Evolutionary conservation across 129 eudicot species (phyloP), one percentile per base, ranked within the genome.

Genomic region (Flaveria bidentis): DNA sequence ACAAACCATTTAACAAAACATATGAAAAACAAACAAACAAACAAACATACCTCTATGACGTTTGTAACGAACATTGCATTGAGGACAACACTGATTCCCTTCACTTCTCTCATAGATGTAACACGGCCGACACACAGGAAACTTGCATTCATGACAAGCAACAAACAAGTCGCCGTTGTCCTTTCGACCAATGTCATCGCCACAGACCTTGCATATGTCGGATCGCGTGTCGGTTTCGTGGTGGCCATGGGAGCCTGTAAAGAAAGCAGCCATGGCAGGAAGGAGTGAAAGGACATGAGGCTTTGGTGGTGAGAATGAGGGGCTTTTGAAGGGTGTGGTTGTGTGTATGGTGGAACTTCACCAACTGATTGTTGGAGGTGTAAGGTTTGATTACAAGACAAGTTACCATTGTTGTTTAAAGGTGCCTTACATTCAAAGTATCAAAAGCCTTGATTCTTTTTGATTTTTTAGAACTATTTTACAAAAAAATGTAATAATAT

Each of bases 91-190:
- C 63, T 89, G 93, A 69, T 83, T 87, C 80, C 97, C 99, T 75
- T 94, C 99, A 56, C 88, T 89, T 75, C 97, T 80, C 69, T 94
- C 99, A 30, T 91, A 94, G 46, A 91, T 86, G 72, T 94, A 94
- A 67, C 99, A 94, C 14, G 99, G 99, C 77, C 81, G 78, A 77
- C 99, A 94, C 56, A 94, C 99, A 6, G 99, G 99, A 69, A 91
- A 94, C 33, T 88, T 88, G 69, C 99, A 91, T 56, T 87, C 97
- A 23, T 65, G 51, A 76, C 99, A 94, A 4, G 99, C 99, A 64
- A 89, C 90, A 69, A 94, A 94, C 28, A 80, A 3, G 46, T 79
- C 83, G 2, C 98, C 98, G 52, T 90, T 86, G 36, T 90, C 97
- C 52, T 78, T 88, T 6, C 83, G 68, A 20, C 84, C 89, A 7